phyloP scores from a whole-genome alignment of 129 eudicot species.

The Apium graveolens region DNA sequence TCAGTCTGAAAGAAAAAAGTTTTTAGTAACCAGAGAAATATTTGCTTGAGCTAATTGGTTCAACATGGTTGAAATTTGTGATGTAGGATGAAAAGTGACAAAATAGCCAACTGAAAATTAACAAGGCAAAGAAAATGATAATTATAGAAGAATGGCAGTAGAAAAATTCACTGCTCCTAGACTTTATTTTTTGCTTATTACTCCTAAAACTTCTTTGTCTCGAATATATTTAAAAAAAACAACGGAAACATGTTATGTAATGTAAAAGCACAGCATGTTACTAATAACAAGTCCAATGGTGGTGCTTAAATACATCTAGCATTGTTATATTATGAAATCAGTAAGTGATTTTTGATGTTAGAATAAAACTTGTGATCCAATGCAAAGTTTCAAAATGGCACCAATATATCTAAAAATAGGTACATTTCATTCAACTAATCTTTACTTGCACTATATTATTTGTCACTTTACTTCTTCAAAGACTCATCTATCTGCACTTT shows the following conservation, averaged over 20 bases:
- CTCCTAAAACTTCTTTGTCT: neutral
- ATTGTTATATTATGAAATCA: no score
- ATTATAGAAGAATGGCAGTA: neutral
- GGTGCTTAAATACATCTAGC: no score
- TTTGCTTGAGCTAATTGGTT: neutral
- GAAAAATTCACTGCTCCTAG: neutral
- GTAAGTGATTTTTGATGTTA: no score
- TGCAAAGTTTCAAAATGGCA: no score
- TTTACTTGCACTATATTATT: no score
- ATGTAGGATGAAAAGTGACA: neutral
- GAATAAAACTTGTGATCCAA: no score
- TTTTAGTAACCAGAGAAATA: conserved; percentile 1
- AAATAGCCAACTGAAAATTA: neutral
- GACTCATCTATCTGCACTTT: no score
- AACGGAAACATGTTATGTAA: neutral
- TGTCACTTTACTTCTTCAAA: no score
- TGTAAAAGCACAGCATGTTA: no score
- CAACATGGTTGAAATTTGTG: neutral
- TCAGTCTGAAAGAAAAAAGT: conserved; percentile 51
- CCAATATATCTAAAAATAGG: no score
- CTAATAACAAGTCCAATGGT: no score
- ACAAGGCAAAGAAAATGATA: neutral
- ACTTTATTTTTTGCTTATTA: neutral
- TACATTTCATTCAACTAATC: no score
- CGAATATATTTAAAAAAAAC: neutral